Evolutionary conservation across 306 rosid genomes (phyloP), one percentile per base, ranked within the genome.

Genomic region (Sechiopsis laciniata): DNA sequence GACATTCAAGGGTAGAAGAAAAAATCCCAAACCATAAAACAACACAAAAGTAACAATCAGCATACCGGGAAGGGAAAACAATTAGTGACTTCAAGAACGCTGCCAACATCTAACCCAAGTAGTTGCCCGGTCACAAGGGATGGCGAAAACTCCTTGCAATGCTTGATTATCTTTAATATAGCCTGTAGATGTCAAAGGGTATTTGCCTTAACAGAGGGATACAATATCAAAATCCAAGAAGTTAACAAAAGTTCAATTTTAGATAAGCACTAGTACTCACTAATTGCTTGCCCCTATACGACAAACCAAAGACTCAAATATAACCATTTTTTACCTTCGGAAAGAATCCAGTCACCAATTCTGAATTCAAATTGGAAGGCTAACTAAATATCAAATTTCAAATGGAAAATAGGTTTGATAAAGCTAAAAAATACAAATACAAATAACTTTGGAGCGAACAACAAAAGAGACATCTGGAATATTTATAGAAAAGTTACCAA

Each of bases 61-160:
- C 81, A 24, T 84, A 94, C 97, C 80, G 98, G 98, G 76, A 94
- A 94, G 50, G 98, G 98, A 80, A 94, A 94, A 77, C 97, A 94
- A 78, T 94, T 94, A 9, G 97, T 94, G 72, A 94, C 96, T 94
- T 94, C 98, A 68, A 94, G 98, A 85, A 87, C 92, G 74, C 95
- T 94, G 56, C 98, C 98, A 71, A 94, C 98, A 85, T 94, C 98
- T 72, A 94, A 77, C 54, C 98, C 98, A 75, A 94, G 97, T 79
- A 94, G 98, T 61, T 94, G 98, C 57, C 98, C 98, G 0, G 98
- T 94, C 78, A 94, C 98, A 52, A 90, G 73, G 75, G 97, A 83
- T 7, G 98, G 97, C 9, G 98, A 89, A 79, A 90, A 90, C 62
- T 94, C 98, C 88, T 90, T 94, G 82, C 98, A 94, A 76, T 94